phyloP scores from a whole-genome alignment of 306 rosid genomes.

The Lathyrus sativus region DNA sequence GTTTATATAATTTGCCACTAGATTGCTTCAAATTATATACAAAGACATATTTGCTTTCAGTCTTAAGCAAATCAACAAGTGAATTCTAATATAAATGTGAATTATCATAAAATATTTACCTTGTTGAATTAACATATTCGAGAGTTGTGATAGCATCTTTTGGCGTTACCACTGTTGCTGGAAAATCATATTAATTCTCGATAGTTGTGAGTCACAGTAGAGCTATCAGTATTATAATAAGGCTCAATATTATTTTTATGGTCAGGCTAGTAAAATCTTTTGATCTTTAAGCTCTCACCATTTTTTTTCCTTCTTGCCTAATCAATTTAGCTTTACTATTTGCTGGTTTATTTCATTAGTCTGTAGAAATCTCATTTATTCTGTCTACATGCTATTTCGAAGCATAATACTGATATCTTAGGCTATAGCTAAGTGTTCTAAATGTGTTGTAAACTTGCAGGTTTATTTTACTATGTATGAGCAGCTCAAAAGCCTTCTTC shows the following conservation, averaged over 20 bases:
- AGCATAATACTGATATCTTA: conserved; percentile 21
- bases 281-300: conserved; percentile 24
- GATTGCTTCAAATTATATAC: too few species aligned
- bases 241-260: background rate
- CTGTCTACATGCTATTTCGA: conserved; percentile 22
- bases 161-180: too few species aligned
- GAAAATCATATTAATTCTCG: too few species aligned
- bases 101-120: too few species aligned
- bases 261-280: conserved; percentile 14
- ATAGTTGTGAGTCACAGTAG: conserved; percentile 10
- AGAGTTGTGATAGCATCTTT: too few species aligned
- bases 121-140: too few species aligned
- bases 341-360: conserved; percentile 7
- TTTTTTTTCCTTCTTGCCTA: conserved; percentile 15
- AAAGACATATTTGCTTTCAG: too few species aligned
- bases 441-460: conserved; percentile 47
- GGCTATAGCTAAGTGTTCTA: background rate
- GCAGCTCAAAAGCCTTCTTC: conserved; percentile 64
- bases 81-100: too few species aligned
- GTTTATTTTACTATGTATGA: conserved; percentile 74
- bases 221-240: background rate
- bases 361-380: conserved; percentile 2
- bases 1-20: too few species aligned
- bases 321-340: conserved; percentile 19
- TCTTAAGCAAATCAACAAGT: too few species aligned